Percentiles rank a stretch among this genome's conserved stretches.
These are phyloP conservation scores for Salvia miltiorrhiza DNA, from an alignment of 257 asterid genomes.

Conservation along the genomic window DNA sequence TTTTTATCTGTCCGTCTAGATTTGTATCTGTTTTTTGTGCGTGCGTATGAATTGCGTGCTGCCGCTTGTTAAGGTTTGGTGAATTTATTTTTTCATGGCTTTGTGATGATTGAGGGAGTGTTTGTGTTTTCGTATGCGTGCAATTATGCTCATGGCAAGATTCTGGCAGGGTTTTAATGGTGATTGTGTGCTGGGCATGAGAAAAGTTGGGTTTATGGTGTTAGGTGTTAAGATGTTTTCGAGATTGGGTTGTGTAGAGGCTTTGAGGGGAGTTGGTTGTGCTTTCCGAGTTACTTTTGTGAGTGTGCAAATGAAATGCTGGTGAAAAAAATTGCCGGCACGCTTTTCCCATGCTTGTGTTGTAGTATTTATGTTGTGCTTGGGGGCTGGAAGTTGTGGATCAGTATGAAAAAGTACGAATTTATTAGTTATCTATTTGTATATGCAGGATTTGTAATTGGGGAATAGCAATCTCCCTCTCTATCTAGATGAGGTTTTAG, in stretches of 20 bases:
- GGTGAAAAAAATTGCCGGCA: not conserved
- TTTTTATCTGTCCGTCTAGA: not conserved
- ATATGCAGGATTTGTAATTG: not conserved
- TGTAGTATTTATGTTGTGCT: not conserved
- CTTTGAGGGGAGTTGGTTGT: not conserved
- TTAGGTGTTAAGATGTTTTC: not conserved
- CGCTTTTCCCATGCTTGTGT: not conserved
- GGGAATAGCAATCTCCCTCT: not conserved
- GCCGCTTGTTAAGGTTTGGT: not conserved
- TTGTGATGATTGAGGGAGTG: not conserved
- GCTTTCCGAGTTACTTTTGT: not conserved
- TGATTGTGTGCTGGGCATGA: not conserved
- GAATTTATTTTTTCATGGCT: not conserved
- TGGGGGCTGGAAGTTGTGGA: not conserved
- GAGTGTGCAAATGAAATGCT: not conserved
- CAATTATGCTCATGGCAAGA: not conserved
- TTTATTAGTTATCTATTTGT: not conserved
- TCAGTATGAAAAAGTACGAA: not conserved
- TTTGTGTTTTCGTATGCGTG: not conserved
- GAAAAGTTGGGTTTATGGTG: not conserved
- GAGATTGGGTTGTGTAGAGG: constrained; percentile 13
- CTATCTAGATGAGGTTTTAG: not conserved
- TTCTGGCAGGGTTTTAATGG: not conserved
- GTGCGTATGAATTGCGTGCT: not conserved
- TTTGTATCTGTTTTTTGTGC: not conserved